Percentiles rank a stretch among this genome's conserved stretches.
Evolutionary conservation across 495 filamentous ascomycete species (phyloP).

Genomic region (Penicillium cataractarum): DNA sequence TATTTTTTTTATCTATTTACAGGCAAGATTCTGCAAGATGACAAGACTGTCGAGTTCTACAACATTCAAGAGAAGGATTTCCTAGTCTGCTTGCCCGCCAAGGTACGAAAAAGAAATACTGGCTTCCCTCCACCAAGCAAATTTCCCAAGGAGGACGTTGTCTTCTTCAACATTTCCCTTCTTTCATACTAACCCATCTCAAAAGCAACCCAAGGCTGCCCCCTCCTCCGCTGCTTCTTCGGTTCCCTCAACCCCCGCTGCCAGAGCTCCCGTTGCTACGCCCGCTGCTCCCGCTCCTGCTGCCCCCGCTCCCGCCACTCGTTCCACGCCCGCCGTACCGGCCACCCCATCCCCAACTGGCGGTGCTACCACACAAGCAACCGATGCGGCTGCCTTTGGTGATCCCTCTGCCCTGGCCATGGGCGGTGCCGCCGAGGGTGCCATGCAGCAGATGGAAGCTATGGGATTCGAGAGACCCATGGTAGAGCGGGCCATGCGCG

Average conservation of each 20-base stretch:
- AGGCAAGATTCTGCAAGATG: constrained; percentile 99
- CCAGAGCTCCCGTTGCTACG: constrained; percentile 48
- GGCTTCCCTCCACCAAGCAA: background rate
- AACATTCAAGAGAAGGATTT: constrained; percentile 99
- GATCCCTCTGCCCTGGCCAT: constrained; percentile 83
- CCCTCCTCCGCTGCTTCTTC: constrained; percentile 58
- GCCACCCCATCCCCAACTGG: constrained; percentile 74
- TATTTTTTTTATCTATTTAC: constrained; percentile 13
- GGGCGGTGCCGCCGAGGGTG: constrained; percentile 76
- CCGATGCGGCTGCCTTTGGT: constrained; percentile 56
- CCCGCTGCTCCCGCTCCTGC: constrained; percentile 69
- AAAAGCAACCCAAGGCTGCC: constrained; percentile 68
- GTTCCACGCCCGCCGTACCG: constrained; percentile 60
- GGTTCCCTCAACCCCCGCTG: constrained; percentile 61
- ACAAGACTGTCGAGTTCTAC: constrained; percentile 90
- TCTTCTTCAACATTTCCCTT: background rate
- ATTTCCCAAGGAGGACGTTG: background rate
- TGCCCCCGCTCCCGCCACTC: constrained; percentile 53
- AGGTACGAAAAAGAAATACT: constrained; percentile 59
- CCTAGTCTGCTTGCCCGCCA: constrained; percentile 94
- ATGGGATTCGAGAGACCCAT: constrained; percentile 91
- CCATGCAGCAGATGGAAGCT: constrained; percentile 93
- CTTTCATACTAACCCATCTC: constrained; percentile 16
- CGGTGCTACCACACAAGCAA: constrained; percentile 46
- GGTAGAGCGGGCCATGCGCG: constrained; percentile 91